Percentiles rank a stretch among this genome's conserved stretches.
phyloP scores from a whole-genome alignment of 148 eudicot species.

The Silene uniflora region DNA sequence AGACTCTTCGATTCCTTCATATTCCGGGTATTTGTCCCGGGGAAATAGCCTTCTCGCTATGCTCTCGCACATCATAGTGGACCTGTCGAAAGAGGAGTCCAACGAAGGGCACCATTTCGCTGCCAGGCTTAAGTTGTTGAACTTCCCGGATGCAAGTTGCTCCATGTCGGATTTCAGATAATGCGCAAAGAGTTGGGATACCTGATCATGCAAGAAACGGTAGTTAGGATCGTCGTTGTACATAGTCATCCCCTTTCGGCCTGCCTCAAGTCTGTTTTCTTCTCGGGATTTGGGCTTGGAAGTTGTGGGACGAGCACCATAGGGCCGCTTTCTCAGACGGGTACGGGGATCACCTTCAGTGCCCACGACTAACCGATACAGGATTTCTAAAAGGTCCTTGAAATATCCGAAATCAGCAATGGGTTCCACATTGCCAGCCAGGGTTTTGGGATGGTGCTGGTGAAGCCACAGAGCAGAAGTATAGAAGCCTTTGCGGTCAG shows the following conservation, averaged over 20 bases:
- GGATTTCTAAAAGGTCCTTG: slow-evolving; percentile 23
- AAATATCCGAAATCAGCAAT: slow-evolving; percentile 17
- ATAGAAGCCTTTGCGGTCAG: slow-evolving; percentile 18
- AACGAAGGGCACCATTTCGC: slow-evolving; percentile 27
- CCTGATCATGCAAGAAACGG: slow-evolving; percentile 16
- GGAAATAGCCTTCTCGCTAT: slow-evolving; percentile 37
- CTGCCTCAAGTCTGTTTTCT: slow-evolving; percentile 12
- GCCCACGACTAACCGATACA: slow-evolving; percentile 17
- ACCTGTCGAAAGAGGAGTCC: slow-evolving; percentile 5
- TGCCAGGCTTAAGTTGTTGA: slow-evolving; percentile 13
- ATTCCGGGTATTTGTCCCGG: slow-evolving; percentile 25
- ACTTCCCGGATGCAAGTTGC: neutral
- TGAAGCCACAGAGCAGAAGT: slow-evolving; percentile 14
- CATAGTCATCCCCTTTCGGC: slow-evolving; percentile 4
- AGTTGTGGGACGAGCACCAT: too few species aligned
- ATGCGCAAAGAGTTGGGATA: slow-evolving; percentile 17
- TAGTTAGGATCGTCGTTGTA: slow-evolving; percentile 17
- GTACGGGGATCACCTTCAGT: too few species aligned
- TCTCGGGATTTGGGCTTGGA: neutral
- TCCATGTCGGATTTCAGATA: slow-evolving; percentile 16
- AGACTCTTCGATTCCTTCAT: slow-evolving; percentile 34
- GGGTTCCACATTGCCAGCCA: neutral
- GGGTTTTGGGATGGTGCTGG: slow-evolving; percentile 17
- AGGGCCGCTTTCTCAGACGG: too few species aligned
- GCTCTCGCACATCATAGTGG: slow-evolving; percentile 24